Percentiles rank a stretch among this genome's conserved stretches.
These are phyloP conservation scores for Leptomonas pyrrhocoris DNA, from an alignment of 208 protist species.

Conservation along the genomic window DNA sequence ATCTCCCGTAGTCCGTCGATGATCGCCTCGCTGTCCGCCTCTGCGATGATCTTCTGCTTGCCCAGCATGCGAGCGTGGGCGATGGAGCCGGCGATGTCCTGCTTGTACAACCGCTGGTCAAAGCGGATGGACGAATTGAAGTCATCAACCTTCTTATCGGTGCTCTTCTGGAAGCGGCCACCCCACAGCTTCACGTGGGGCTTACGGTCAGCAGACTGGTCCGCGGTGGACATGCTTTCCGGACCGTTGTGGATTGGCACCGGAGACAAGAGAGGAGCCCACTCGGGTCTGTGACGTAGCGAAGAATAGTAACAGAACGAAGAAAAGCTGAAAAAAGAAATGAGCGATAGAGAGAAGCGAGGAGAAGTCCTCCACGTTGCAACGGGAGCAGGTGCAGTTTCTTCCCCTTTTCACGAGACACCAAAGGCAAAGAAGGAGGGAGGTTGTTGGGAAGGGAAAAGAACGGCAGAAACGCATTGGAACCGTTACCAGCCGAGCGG, in stretches of 20 bases:
- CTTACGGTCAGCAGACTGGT: constrained; percentile 1
- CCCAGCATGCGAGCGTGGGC: constrained; percentile 40
- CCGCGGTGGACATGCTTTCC: background rate
- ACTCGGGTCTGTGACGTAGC: background rate
- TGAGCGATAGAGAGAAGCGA: constrained; percentile 11
- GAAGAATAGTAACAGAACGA: background rate
- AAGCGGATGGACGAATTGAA: constrained; percentile 44
- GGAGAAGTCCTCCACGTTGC: no score
- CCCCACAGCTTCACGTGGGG: constrained; percentile 37
- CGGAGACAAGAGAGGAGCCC: background rate
- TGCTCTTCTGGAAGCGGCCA: constrained; percentile 40
- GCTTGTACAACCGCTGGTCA: constrained; percentile 41
- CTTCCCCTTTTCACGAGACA: no score
- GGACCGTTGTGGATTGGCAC: background rate
- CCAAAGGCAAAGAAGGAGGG: no score
- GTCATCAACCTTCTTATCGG: constrained; percentile 38
- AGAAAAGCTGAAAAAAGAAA: background rate
- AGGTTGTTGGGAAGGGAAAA: no score
- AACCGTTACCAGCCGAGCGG: no score
- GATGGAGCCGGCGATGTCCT: constrained; percentile 41
- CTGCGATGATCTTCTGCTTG: constrained; percentile 34
- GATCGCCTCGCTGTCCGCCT: constrained; percentile 32
- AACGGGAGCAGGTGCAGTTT: no score
- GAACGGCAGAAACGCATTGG: no score
- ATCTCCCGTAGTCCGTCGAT: constrained; percentile 30